A percentile compares a stretch with the other conserved stretches of the same genome.
These are phyloP conservation scores for Allium cepa DNA, from an alignment of 106 monocot species.

Conservation along the genomic window DNA sequence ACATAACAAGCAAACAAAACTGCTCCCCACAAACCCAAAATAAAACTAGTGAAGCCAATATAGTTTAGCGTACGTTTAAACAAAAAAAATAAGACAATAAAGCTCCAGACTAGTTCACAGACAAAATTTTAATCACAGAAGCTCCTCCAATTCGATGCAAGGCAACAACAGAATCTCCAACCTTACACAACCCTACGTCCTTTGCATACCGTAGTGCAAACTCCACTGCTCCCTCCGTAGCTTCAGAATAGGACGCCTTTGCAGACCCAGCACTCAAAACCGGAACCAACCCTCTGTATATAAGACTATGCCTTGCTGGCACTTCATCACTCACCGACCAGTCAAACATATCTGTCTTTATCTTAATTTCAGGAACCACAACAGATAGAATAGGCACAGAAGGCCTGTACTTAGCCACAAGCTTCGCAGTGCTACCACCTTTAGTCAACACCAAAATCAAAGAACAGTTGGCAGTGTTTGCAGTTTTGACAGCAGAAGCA, in stretches of 20 bases:
- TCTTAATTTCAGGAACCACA: constrained; percentile 36
- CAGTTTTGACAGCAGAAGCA: constrained; percentile 36
- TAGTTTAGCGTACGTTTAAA: too few relatives aligned
- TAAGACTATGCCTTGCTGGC: constrained; percentile 40
- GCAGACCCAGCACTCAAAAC: constrained; percentile 41
- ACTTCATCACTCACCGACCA: constrained; percentile 35
- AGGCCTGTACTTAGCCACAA: constrained; percentile 48
- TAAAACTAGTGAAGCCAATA: too few relatives aligned
- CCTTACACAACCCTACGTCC: constrained; percentile 23
- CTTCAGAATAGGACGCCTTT: constrained; percentile 33
- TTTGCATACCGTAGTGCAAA: constrained; percentile 18
- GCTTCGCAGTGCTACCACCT: constrained; percentile 45
- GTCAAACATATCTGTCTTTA: constrained; percentile 32
- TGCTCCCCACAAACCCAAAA: too few relatives aligned
- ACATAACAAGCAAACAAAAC: too few relatives aligned
- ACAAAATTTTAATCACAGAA: constrained; percentile 40
- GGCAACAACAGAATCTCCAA: constrained; percentile 32
- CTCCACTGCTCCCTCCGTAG: constrained; percentile 33
- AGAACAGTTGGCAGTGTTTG: constrained; percentile 25
- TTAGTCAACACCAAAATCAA: constrained; percentile 38
- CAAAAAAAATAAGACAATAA: too few relatives aligned
- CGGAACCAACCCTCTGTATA: constrained; percentile 41
- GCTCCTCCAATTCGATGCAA: constrained; percentile 41
- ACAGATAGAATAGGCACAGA: constrained; percentile 44
- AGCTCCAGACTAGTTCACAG: background rate